Base-by-base conservation (phyloP, 2,329 filamentous ascomycete genomes). In the Nectriaceae sp. region DNA sequence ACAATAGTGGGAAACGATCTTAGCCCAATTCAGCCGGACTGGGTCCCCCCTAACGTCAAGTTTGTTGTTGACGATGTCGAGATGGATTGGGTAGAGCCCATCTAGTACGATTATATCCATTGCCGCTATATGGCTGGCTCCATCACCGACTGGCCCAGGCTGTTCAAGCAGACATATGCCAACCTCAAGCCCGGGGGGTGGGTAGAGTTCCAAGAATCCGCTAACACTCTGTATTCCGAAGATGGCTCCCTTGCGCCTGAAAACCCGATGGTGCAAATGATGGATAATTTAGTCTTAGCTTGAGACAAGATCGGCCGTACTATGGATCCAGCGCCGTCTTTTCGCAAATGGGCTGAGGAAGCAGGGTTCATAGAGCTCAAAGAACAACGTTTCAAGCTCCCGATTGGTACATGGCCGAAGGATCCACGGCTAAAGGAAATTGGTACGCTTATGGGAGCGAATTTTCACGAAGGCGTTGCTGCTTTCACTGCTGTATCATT, bases 1-100 rank as follows among this genome's bases (percentile, higher is more conserved):
- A 59, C 65, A n/a, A 63, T 74, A 0, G 44, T 69, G 0, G 71
- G 71, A 35, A 69, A 68, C 19, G 70, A 75, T 33, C 56, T 75
- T 0, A 71, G 70, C 21, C 72, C 73, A 0, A 76, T 76, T 11
- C 72, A 76, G 50, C 73, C 72, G 3, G 62, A 65, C 10, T 73
- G 70, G 67, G 73, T 84, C 2, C 82, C 82, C 2, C 75, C 78
- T 3, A 85, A 84, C 53, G 72, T 83, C 46, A 72, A 70, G 5
- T 85, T 84, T 58, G 62, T 83, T 29, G 72, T 86, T 6, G 82
- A 85, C 56, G 80, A 85, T 56, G 22, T 42, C 54, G 0, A 39
- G 57, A 71, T 78, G 26, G 71, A 78, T 2, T 86, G 83, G 83
- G 46, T 42, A 2, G 55, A 65, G n/a, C n/a, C n/a, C n/a, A n/a